A percentile compares a stretch with the other conserved stretches of the same genome.
These are phyloP conservation scores for Hyphodiscus sp. DNA, from an alignment of 2,329 filamentous ascomycete species.

Conservation along the genomic window DNA sequence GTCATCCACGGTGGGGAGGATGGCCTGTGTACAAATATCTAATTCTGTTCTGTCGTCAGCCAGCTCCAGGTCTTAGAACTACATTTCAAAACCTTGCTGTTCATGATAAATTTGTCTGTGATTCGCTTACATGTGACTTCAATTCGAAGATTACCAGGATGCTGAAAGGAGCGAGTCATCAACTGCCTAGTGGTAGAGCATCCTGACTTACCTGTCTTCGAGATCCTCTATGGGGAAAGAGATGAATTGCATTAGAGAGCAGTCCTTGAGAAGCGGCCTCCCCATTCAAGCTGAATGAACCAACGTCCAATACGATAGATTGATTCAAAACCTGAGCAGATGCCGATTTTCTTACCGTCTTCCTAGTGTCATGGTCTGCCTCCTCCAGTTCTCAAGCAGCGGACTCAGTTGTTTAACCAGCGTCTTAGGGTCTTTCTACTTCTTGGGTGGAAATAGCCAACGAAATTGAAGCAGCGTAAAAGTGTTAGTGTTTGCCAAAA, in stretches of 20 bases:
- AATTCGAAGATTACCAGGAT: not conserved
- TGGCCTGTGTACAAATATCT: conserved; percentile 29
- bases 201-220: too few relatives aligned
- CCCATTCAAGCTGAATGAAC: too few relatives aligned
- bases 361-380: conserved; percentile 4
- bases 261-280: too few relatives aligned
- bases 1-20: conserved; percentile 11
- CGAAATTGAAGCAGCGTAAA: too few relatives aligned
- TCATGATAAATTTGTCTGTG: not conserved
- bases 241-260: too few relatives aligned
- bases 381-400: conserved; percentile 12
- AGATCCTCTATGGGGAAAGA: not conserved
- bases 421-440: conserved; percentile 5
- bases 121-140: not conserved
- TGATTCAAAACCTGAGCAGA: too few relatives aligned
- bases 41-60: conserved; percentile 27
- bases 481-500: too few relatives aligned
- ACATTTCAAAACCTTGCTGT: conserved; percentile 8
- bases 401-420: conserved; percentile 1
- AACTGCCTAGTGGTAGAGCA: not conserved
- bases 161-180: not conserved
- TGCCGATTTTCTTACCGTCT: conserved; percentile 13
- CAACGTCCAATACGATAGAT: too few relatives aligned
- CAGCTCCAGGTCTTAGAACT: conserved; percentile 23
- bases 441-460: conserved; percentile 14